A percentile compares a stretch with the other conserved stretches of the same genome.
These are phyloP conservation scores for Catharanthus roseus DNA, from an alignment of 257 asterid species.

Conservation along the genomic window DNA sequence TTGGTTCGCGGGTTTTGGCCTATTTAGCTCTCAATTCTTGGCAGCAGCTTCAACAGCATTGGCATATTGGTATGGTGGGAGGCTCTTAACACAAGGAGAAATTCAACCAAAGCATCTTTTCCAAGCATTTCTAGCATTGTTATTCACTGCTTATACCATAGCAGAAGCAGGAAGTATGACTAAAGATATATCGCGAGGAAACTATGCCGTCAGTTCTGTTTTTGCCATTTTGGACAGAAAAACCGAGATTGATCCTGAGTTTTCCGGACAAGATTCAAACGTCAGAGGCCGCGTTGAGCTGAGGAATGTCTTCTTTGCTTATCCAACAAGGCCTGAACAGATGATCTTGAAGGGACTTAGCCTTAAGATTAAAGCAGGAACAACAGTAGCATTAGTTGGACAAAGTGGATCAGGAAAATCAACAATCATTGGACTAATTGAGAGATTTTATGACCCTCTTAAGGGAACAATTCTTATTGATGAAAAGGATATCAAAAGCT, in stretches of 20 bases:
- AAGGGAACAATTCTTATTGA: slow-evolving; percentile 53
- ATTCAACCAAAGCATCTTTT: slow-evolving; percentile 59
- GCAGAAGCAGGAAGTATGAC: slow-evolving; percentile 96
- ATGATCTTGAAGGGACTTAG: slow-evolving; percentile 48
- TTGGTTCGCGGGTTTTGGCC: slow-evolving; percentile 66
- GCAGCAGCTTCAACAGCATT: slow-evolving; percentile 74
- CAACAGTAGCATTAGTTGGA: slow-evolving; percentile 62
- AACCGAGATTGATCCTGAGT: slow-evolving; percentile 58
- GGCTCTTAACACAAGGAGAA: slow-evolving; percentile 32
- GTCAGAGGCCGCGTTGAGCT: slow-evolving; percentile 61
- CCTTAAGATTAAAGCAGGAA: slow-evolving; percentile 53
- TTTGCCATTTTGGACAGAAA: slow-evolving; percentile 56
- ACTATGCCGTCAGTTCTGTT: slow-evolving; percentile 66
- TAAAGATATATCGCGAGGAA: slow-evolving; percentile 76
- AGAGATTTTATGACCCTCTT: slow-evolving; percentile 60
- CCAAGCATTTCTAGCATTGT: slow-evolving; percentile 67
- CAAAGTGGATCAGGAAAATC: slow-evolving; percentile 76
- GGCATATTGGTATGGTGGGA: slow-evolving; percentile 87
- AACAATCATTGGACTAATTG: slow-evolving; percentile 52
- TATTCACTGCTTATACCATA: slow-evolving; percentile 81
- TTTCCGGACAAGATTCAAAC: slow-evolving; percentile 31
- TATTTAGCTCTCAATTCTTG: slow-evolving; percentile 67
- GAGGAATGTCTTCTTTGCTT: slow-evolving; percentile 48
- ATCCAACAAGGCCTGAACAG: slow-evolving; percentile 65
- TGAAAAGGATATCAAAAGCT: slow-evolving; percentile 49